These are phyloP conservation scores for Mycena vulgaris DNA, from an alignment of 768 basidiomycete species.

Conservation along the genomic window DNA sequence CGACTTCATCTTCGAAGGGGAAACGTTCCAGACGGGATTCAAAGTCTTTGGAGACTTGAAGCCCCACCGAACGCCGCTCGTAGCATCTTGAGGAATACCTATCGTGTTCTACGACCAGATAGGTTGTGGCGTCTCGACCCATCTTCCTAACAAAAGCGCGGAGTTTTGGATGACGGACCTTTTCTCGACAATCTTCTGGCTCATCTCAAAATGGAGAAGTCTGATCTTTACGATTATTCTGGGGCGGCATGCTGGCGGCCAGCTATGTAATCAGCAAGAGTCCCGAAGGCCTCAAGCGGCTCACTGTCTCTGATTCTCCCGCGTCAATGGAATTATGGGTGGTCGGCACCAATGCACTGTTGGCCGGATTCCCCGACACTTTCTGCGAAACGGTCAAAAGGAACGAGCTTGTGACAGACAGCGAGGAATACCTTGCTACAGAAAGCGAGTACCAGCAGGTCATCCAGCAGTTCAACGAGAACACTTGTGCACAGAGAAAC, in stretches of 20 bases:
- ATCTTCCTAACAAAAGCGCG: slow-evolving; percentile 58
- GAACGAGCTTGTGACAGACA: slow-evolving; percentile 47
- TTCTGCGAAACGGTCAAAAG: slow-evolving; percentile 46
- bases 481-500: slow-evolving; percentile 46
- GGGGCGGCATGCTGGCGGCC: slow-evolving; percentile 64
- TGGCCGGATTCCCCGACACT: slow-evolving; percentile 46
- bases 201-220: slow-evolving; percentile 60
- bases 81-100: slow-evolving; percentile 48
- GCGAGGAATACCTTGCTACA: too few species aligned
- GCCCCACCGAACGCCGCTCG: too few species aligned
- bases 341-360: slow-evolving; percentile 42
- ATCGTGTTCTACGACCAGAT: slow-evolving; percentile 69
- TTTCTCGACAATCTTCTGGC: slow-evolving; percentile 62
- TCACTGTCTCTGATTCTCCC: slow-evolving; percentile 51
- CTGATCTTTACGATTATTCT: slow-evolving; percentile 65
- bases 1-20: slow-evolving; percentile 38
- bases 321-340: slow-evolving; percentile 50
- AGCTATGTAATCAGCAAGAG: slow-evolving; percentile 31
- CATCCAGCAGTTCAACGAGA: slow-evolving; percentile 45
- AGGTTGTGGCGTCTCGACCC: slow-evolving; percentile 64
- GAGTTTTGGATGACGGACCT: slow-evolving; percentile 64
- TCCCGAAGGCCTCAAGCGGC: slow-evolving; percentile 41
- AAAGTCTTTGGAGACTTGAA: slow-evolving; percentile 59
- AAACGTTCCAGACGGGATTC: slow-evolving; percentile 60
- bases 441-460: slow-evolving; percentile 51